A percentile compares a stretch with the other conserved stretches of the same genome.
These are phyloP conservation scores for Castanospermum australe DNA, from an alignment of 306 rosid genomes.

Conservation along the genomic window DNA sequence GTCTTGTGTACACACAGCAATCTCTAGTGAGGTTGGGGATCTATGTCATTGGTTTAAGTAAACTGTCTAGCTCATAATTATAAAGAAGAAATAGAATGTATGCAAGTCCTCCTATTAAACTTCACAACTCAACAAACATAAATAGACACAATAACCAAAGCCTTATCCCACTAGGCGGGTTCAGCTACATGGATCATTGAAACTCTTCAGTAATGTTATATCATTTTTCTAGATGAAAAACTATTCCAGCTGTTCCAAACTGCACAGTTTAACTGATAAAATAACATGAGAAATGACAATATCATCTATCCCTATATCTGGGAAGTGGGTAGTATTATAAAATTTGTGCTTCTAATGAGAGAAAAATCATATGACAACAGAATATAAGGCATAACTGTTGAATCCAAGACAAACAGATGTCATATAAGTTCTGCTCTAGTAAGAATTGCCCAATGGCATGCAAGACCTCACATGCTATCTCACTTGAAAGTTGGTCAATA, in stretches of 20 bases:
- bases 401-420: slow-evolving; percentile 87
- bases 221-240: too few relatives aligned
- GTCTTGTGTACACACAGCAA: neutral
- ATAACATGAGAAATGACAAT: slow-evolving; percentile 1
- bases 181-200: too few relatives aligned
- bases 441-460: slow-evolving; percentile 76
- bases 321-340: neutral
- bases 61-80: neutral
- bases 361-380: neutral
- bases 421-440: slow-evolving; percentile 74
- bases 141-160: too few relatives aligned
- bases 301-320: slow-evolving; percentile 9
- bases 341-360: neutral
- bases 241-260: neutral
- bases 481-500: slow-evolving; percentile 74
- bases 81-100: neutral
- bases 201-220: too few relatives aligned
- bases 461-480: slow-evolving; percentile 69
- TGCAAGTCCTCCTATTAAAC: too few relatives aligned
- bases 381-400: slow-evolving; percentile 66
- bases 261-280: neutral
- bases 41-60: neutral
- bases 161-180: too few relatives aligned
- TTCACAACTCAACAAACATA: too few relatives aligned
- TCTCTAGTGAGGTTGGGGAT: neutral